A percentile compares a stretch with the other conserved stretches of the same genome.
These are phyloP conservation scores for Diaporthe citri DNA, from an alignment of 2,329 filamentous ascomycete species.

Conservation along the genomic window DNA sequence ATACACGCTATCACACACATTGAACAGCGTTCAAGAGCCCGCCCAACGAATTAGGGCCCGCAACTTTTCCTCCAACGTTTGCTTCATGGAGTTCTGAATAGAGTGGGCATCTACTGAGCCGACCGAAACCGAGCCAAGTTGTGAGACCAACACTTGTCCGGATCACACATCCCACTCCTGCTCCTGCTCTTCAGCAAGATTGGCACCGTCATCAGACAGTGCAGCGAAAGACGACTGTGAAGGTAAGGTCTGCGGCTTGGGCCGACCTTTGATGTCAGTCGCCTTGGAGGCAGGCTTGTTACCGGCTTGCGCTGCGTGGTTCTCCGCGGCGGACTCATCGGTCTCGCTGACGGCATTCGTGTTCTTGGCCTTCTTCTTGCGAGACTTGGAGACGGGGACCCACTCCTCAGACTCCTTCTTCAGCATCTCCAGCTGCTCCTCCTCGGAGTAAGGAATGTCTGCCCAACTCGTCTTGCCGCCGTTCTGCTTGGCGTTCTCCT, in stretches of 20 bases:
- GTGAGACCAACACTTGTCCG: background rate
- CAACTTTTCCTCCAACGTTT: background rate
- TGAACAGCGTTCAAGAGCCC: conserved; percentile 34
- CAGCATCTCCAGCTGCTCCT: conserved; percentile 72
- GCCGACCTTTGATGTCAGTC: conserved; percentile 48
- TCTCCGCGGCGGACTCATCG: conserved; percentile 44
- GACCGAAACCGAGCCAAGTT: background rate
- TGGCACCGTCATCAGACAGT: conserved; percentile 56
- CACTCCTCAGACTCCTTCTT: conserved; percentile 67
- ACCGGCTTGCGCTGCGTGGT: conserved; percentile 40
- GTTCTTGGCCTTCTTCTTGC: conserved; percentile 58
- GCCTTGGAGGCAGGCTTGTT: conserved; percentile 41
- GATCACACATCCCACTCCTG: conserved; percentile 66
- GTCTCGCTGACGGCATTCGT: conserved; percentile 49
- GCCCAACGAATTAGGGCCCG: conserved; percentile 14
- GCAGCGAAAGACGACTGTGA: conserved; percentile 62
- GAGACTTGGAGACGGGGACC: conserved; percentile 67
- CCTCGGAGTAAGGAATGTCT: conserved; percentile 68
- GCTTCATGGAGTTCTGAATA: background rate
- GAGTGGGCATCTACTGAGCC: conserved; percentile 5
- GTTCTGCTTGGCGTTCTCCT: conserved; percentile 50
- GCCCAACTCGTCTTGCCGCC: conserved; percentile 60
- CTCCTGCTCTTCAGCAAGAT: conserved; percentile 58
- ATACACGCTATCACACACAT: conserved; percentile 38
- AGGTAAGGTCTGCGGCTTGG: conserved; percentile 52